Conservation (phyloP, 1,139 yeast genomes). For the Yamadazyma sp. region DNA sequence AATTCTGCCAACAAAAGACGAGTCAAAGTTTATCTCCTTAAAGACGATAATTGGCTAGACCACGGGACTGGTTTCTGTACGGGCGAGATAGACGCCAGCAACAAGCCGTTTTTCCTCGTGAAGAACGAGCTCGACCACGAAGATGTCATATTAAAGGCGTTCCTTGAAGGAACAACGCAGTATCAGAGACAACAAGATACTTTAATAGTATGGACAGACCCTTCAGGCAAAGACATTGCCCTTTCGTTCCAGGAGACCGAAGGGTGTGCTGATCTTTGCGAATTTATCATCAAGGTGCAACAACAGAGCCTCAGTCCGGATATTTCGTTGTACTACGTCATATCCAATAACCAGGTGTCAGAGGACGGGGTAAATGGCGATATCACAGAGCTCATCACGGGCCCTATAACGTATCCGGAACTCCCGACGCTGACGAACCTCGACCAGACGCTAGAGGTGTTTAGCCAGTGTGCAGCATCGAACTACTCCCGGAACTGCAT, state of each 20-base stretch:
- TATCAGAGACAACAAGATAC: slow-evolving; percentile 95
- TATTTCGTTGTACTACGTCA: slow-evolving; percentile 72
- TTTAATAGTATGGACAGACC: slow-evolving; percentile 90
- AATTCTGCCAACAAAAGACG: slow-evolving; percentile 58
- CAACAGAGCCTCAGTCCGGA: slow-evolving; percentile 58
- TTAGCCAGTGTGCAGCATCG: slow-evolving; percentile 60
- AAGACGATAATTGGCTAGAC: slow-evolving; percentile 86
- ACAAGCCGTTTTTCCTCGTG: slow-evolving; percentile 66
- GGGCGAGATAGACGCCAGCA: slow-evolving; percentile 55
- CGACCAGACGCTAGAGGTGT: slow-evolving; percentile 46
- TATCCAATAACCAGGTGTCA: slow-evolving; percentile 38
- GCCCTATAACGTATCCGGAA: slow-evolving; percentile 73
- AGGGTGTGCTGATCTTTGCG: slow-evolving; percentile 84
- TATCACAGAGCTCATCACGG: slow-evolving; percentile 75
- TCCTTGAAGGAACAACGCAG: slow-evolving; percentile 71
- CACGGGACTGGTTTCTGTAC: slow-evolving; percentile 90
- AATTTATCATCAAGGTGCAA: slow-evolving; percentile 71
- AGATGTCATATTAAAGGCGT: slow-evolving; percentile 62
- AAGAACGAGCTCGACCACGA: slow-evolving; percentile 64
- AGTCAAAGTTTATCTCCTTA: slow-evolving; percentile 83
- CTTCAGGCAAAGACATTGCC: slow-evolving; percentile 77
- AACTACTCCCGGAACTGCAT: slow-evolving; percentile 55
- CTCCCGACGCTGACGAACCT: slow-evolving; percentile 49
- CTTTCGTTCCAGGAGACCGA: slow-evolving; percentile 89
- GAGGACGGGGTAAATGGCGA: slow-evolving; percentile 35